Conservation (phyloP, 2,329 filamentous ascomycete species). For the Pezicula carpinea region DNA sequence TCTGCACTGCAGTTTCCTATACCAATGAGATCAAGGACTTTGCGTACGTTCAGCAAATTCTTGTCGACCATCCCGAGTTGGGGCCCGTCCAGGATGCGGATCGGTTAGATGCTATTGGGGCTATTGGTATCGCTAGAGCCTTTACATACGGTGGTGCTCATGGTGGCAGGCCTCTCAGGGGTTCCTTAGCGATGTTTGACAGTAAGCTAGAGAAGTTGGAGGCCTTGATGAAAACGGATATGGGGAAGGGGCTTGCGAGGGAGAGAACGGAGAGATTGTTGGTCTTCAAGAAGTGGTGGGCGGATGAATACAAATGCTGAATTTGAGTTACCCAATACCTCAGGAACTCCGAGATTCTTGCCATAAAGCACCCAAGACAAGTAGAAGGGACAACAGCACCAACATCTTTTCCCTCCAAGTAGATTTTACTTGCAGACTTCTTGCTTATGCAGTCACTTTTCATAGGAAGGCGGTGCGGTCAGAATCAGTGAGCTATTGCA, state of each 20-base stretch:
- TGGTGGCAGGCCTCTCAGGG: conserved; percentile 47
- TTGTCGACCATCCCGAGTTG: conserved; percentile 66
- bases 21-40: conserved; percentile 66
- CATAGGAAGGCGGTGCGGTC: too few relatives aligned
- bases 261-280: conserved; percentile 46
- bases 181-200: conserved; percentile 66
- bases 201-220: conserved; percentile 61
- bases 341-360: too few relatives aligned
- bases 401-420: too few relatives aligned
- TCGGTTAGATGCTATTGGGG: conserved; percentile 84
- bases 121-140: conserved; percentile 72
- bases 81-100: conserved; percentile 90
- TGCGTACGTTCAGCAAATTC: conserved; percentile 50
- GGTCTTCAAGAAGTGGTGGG: conserved; percentile 51
- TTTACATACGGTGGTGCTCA: conserved; percentile 73
- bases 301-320: conserved; percentile 34
- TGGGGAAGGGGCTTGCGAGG: conserved; percentile 45
- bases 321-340: too few relatives aligned
- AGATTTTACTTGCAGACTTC: too few relatives aligned
- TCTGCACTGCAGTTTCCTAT: conserved; percentile 76
- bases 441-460: too few relatives aligned
- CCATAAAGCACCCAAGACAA: too few relatives aligned
- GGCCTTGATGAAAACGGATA: conserved; percentile 56
- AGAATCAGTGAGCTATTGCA: too few relatives aligned
- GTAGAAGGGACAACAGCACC: too few relatives aligned